A percentile compares a stretch with the other conserved stretches of the same genome.
Conservation (phyloP, 495 filamentous ascomycete genomes). For the Cercophora sp. region DNA sequence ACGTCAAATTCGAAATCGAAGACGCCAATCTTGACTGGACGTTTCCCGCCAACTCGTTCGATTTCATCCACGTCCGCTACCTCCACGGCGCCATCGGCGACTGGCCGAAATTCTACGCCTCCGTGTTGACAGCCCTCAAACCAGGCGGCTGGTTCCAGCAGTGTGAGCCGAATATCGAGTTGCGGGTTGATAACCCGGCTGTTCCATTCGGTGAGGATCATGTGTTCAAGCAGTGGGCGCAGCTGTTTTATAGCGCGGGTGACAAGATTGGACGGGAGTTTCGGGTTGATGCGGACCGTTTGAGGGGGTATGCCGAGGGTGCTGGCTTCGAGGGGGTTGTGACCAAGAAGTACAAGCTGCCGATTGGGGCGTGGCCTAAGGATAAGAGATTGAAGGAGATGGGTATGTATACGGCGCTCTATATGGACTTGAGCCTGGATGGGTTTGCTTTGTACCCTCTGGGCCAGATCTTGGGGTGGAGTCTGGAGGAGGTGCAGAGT, state of each 20-base stretch:
- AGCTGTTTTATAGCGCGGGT: conserved; percentile 4
- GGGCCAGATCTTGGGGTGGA: conserved; percentile 15
- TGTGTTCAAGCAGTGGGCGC: conserved; percentile 9
- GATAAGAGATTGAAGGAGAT: conserved; percentile 13
- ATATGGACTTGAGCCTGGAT: conserved; percentile 9
- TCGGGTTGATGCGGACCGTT: not conserved
- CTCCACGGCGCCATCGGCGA: not conserved
- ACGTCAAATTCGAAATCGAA: conserved; percentile 52
- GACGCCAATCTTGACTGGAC: conserved; percentile 26
- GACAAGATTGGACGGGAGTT: conserved; percentile 8
- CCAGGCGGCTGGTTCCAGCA: conserved; percentile 10
- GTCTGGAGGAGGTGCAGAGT: conserved; percentile 3
- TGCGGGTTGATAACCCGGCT: not conserved
- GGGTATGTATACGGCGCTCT: conserved; percentile 3
- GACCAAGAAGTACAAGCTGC: conserved; percentile 7
- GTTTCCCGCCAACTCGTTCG: not conserved
- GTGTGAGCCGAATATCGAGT: conserved; percentile 5
- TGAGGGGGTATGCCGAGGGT: not conserved
- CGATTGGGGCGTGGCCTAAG: conserved; percentile 16
- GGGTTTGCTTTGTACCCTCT: conserved; percentile 12
- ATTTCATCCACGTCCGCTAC: not conserved
- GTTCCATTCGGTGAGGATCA: not conserved
- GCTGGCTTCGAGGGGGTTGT: conserved; percentile 6
- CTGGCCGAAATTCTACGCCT: conserved; percentile 1
- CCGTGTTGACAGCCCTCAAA: not conserved